These are phyloP conservation scores for Phylloporus arenicola DNA, from an alignment of 768 basidiomycete genomes.

Conservation along the genomic window DNA sequence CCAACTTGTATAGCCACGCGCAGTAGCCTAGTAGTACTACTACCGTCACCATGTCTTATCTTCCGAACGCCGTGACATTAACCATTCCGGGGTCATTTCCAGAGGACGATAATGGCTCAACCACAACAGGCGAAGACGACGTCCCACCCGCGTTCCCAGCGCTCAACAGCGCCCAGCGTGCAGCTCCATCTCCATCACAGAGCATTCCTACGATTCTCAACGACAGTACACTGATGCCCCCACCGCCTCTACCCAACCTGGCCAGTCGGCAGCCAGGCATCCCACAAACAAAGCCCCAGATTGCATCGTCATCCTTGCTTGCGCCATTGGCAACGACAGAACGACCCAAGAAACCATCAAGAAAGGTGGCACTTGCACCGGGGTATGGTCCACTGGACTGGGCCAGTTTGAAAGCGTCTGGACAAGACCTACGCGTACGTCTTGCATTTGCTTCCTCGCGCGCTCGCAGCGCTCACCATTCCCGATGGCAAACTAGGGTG, in stretches of 20 bases:
- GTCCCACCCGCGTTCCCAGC: slow-evolving; percentile 70
- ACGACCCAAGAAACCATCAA: slow-evolving; percentile 3
- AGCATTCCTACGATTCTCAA: slow-evolving; percentile 23
- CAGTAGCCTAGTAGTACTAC: neutral
- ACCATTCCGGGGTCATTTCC: slow-evolving; percentile 21
- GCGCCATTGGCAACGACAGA: slow-evolving; percentile 1
- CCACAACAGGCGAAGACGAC: slow-evolving; percentile 47
- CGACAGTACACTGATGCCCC: slow-evolving; percentile 33
- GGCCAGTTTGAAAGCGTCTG: slow-evolving; percentile 82
- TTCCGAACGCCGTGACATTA: neutral
- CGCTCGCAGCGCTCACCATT: neutral
- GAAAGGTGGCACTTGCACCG: slow-evolving; percentile 60
- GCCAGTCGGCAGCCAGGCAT: slow-evolving; percentile 33
- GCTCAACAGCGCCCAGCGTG: slow-evolving; percentile 66
- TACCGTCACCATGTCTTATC: neutral
- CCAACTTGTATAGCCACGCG: neutral
- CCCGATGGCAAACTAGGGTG: slow-evolving; percentile 46
- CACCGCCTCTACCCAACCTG: slow-evolving; percentile 40
- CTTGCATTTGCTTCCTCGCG: neutral
- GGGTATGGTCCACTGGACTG: slow-evolving; percentile 93
- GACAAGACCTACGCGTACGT: slow-evolving; percentile 70
- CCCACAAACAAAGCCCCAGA: slow-evolving; percentile 16
- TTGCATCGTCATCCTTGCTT: slow-evolving; percentile 3
- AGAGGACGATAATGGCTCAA: slow-evolving; percentile 32
- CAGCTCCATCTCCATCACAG: slow-evolving; percentile 16